Evolutionary conservation across 1,139 yeast genomes (phyloP), one percentile per base, ranked within the genome.

Genomic region (Kurtzmaniella quercitrusa): DNA sequence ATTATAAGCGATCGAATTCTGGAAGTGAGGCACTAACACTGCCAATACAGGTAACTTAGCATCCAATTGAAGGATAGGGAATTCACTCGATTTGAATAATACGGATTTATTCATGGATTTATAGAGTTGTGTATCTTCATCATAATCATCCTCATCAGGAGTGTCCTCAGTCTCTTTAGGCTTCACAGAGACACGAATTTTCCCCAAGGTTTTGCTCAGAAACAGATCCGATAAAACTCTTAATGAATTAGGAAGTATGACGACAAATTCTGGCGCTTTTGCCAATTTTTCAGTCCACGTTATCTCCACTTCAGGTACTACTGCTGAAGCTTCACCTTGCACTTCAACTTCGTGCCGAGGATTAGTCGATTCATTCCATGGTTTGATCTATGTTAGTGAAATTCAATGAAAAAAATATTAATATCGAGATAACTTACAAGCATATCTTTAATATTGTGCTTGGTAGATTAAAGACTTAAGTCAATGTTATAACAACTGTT

Each of bases 71-170:
- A 33, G 7, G 11, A 33, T 33, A 17, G 36, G 36, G 21, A 33
- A 16, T 8, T 19, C 20, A 17, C 14, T 17, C 4, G 36, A 33
- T 12, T 12, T n/a, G 23, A 34, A 34, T 17, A 34, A 34, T 5
- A 34, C 37, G 5, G 37, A 34, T 12, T 19, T 18, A 20, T 51
- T 54, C 6, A 61, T 61, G 1, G 74, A 67, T 11, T 60, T 50
- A 51, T 78, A 79, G 36, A 79, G 62, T 49, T 79, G 84, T 51
- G 76, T 82, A 39, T 75, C 79, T 48, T 78, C 84, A 45, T 76
- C 79, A 47, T 64, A 78, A 3, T 70, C 78, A 2, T 65, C 67
- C 2, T 53, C 56, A 1, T 45, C 47, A n/a, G 50, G 53, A 2
- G 43, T 52, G 12, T 28, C 34, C 15, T 30, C 34, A 12, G n/a